phyloP scores from a whole-genome alignment of 441 rosid species.

The Arabidopsis hybrid region DNA sequence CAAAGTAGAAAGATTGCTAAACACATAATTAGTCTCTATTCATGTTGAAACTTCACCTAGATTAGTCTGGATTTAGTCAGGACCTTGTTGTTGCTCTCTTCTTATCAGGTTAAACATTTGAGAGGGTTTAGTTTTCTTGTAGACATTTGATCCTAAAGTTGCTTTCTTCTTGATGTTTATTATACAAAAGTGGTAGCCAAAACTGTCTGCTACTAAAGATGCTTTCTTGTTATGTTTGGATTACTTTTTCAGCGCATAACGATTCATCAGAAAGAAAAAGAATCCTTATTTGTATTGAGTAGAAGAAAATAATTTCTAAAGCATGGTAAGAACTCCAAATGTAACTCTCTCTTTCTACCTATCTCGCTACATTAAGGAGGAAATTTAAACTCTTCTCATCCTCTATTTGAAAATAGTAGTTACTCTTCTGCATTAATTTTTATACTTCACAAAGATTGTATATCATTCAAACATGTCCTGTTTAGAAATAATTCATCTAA shows the following conservation, averaged over 20 bases:
- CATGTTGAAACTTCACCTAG: not conserved
- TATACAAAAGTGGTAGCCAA: not conserved
- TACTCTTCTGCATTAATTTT: not conserved
- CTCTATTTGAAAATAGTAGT: not conserved
- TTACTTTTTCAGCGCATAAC: conserved; percentile 25
- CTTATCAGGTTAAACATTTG: not conserved
- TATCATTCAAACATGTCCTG: not conserved
- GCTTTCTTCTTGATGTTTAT: conserved; percentile 15
- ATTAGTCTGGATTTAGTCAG: not conserved
- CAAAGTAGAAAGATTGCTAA: not conserved
- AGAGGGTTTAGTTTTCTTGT: conserved; percentile 7
- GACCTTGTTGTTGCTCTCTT: not conserved
- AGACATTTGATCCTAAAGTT: conserved; percentile 6
- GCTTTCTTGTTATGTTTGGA: conserved; percentile 18
- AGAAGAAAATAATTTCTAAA: conserved; percentile 11
- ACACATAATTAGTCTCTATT: not conserved
- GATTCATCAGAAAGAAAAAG: conserved; percentile 9
- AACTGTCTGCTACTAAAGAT: conserved; percentile 13
- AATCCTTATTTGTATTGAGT: not conserved
- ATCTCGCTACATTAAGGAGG: not conserved
- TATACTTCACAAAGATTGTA: not conserved
- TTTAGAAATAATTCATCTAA: not conserved
- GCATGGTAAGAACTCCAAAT: conserved; percentile 41
- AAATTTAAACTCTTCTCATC: not conserved
- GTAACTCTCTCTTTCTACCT: not conserved